Evolutionary conservation across 78 protist species (phyloP), one percentile per base, ranked within the genome.

Genomic region (Tieghemostelium lacteum): DNA sequence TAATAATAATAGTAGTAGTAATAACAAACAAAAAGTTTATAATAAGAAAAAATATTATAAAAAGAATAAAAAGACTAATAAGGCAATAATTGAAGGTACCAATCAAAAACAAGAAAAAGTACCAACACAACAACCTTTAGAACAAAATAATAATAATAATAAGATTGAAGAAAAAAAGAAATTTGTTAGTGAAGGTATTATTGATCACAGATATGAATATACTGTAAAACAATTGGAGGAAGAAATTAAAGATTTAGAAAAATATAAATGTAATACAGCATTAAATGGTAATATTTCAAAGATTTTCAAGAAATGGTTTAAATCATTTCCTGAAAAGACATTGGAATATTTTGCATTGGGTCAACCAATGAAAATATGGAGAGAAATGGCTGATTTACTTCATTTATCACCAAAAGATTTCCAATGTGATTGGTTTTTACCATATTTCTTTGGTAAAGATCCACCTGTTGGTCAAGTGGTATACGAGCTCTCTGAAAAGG

Each of bases 271-370:
- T 0, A 57, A 57, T 2, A 77, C 40, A 14, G 24, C 74, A 20
- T 58, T 83, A n/a, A 54, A 45, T 42, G 89, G 89, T 49, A 83
- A 69, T 36, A 22, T 69, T 6, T 31, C 37, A 10, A 40, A 39
- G 17, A 86, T 74, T 17, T 74, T 86, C 29, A 73, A 86, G 58
- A 20, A 29, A 3, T 86, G 73, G 70, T 54, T 86, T 12, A 57
- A 74, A 40, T 57, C 72, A 39, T 52, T 86, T 62, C 73, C 92
- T 37, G 70, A 65, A 52, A 61, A 65, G 55, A 65, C 83, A 3
- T 54, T 86, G 42, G 87, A 86, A 28, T 88, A 58, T 37, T 88
- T 76, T 70, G 94, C 86, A 20, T 28, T 88, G 54, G 77, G 76
- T 29, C 74, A 76, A 54, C 67, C 94, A 26, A 88, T 55, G 50